Evolutionary conservation across 2,329 filamentous ascomycete species (phyloP), one percentile per base, ranked within the genome.

Genomic region (Phialemoniopsis sp.): DNA sequence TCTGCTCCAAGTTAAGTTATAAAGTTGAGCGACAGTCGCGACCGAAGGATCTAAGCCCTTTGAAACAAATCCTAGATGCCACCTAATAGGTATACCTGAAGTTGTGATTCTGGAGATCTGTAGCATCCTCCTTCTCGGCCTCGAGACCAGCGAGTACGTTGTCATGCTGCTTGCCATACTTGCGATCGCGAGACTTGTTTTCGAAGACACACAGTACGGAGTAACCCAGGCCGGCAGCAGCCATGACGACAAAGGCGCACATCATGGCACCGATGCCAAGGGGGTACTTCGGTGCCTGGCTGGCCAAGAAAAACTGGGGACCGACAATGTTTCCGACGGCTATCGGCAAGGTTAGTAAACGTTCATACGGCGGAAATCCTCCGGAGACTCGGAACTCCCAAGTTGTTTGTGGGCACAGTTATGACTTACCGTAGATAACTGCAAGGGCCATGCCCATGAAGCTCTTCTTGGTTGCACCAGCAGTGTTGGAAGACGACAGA

Each of bases 391-490:
- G n/a, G n/a, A n/a, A n/a, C n/a, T n/a, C n/a, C 10, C 21, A 26
- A 6, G 21, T 26, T 26, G 21, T 6, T 6, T 6, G 10, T 6
- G 6, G 21, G 2, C 31, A 26, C 37, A 12, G 13, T 17, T 7
- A 21, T 3, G 3, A 31, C 37, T 29, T 26, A 44, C 42, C 40
- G 33, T 60, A 60, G 4, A 54, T 41, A 0, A 58, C 44, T 1
- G 57, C 57, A 3, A 59, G 45, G 0, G 56, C 55, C 4, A 54
- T 39, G 1, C 47, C 49, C 44, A 56, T 50, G 6, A 59, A 59
- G 2, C 50, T 53, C 45, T 59, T 59, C 29, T 59, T 59, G 0
- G 56, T 59, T 0, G 52, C 47, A 0, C 56, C 56, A 2, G 54
- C 52, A 2, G 46, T 56, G 5, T 59, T 60, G 0, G 57, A 57